Evolutionary conservation across 306 rosid genomes (phyloP).

Genomic region (Lupinus albus): DNA sequence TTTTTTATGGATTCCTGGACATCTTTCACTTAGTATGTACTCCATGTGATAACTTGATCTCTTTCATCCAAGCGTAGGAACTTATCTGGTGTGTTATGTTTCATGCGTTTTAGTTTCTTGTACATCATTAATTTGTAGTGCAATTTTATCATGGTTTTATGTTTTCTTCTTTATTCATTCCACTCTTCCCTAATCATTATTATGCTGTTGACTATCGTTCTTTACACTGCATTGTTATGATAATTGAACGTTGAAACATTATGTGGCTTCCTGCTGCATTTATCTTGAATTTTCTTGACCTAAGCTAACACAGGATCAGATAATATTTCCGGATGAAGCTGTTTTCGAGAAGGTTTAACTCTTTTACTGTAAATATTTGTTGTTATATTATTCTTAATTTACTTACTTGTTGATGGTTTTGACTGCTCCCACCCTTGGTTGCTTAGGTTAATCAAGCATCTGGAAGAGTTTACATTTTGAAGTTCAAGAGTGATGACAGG

Average conservation of each 20-base stretch:
- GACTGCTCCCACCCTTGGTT: conserved; percentile 33
- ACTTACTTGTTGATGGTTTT: conserved; percentile 28
- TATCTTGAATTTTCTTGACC: conserved; percentile 58
- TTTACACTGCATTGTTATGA: not conserved
- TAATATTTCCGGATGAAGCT: conserved; percentile 94
- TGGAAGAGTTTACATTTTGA: conserved; percentile 88
- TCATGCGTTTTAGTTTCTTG: conserved; percentile 1
- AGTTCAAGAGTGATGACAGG: conserved; percentile 77
- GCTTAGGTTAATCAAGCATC: conserved; percentile 80
- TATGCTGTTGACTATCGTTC: conserved; percentile 10
- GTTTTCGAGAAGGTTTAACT: conserved; percentile 78
- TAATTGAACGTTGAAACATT: conserved; percentile 1
- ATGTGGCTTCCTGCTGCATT: conserved; percentile 28
- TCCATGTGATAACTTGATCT: conserved; percentile 7
- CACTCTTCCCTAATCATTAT: conserved; percentile 7
- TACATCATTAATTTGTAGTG: not conserved
- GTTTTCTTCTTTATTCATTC: not conserved
- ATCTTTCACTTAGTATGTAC: conserved; percentile 4
- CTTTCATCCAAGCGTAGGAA: not conserved
- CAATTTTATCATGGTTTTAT: not conserved
- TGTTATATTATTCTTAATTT: conserved; percentile 7
- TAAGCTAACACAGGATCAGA: conserved; percentile 73
- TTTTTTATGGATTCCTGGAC: not conserved
- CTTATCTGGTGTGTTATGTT: not conserved
- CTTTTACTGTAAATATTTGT: conserved; percentile 31